A percentile compares a stretch with the other conserved stretches of the same genome.
phyloP scores from a whole-genome alignment of 2,329 filamentous ascomycete genomes.

The Lecanicillium sp. region DNA sequence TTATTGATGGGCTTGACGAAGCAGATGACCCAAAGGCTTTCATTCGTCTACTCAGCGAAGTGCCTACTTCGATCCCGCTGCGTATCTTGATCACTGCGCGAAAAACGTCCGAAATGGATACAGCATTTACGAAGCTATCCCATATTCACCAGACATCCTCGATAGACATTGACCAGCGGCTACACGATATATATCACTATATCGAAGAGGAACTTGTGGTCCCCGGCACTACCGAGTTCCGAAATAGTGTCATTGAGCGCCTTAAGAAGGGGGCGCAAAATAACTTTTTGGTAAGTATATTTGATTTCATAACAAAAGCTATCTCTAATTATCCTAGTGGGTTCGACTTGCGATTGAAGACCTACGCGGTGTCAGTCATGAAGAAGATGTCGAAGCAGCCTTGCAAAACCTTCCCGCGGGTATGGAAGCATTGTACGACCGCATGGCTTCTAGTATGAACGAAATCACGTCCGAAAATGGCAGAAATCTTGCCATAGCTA shows the following conservation, averaged over 20 bases:
- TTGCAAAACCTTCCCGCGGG: constrained; percentile 24
- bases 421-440: constrained; percentile 28
- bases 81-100: constrained; percentile 28
- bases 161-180: constrained; percentile 15
- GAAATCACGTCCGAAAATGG: constrained; percentile 10
- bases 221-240: constrained; percentile 14
- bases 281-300: constrained; percentile 21
- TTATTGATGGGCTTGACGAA: constrained; percentile 36
- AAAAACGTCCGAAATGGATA: constrained; percentile 19
- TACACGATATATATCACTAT: constrained; percentile 19
- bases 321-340: too few relatives aligned
- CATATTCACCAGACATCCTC: background rate
- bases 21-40: constrained; percentile 24
- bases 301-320: constrained; percentile 18
- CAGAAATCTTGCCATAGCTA: constrained; percentile 16
- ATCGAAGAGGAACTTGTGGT: constrained; percentile 17
- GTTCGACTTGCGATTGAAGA: constrained; percentile 24
- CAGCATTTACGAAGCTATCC: constrained; percentile 15
- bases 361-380: constrained; percentile 22
- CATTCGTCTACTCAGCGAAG: constrained; percentile 23
- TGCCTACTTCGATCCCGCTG: constrained; percentile 16
- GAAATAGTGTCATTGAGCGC: constrained; percentile 18
- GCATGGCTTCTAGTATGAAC: constrained; percentile 24
- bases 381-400: constrained; percentile 20
- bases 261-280: constrained; percentile 22